A percentile compares a stretch with the other conserved stretches of the same genome.
Evolutionary conservation across 2,329 filamentous ascomycete genomes (phyloP).

Genomic region (Trichoderma brevicompactum): DNA sequence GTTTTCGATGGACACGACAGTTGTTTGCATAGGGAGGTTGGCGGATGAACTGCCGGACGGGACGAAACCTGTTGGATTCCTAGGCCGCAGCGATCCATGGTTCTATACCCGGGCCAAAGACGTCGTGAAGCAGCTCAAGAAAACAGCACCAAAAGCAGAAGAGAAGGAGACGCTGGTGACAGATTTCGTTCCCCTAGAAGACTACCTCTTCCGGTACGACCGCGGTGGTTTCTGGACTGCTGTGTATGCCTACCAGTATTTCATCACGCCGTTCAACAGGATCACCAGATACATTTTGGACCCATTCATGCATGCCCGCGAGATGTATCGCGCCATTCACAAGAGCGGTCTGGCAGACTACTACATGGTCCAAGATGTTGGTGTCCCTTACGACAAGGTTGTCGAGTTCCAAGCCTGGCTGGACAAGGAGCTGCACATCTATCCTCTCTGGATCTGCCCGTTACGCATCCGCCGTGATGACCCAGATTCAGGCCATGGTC

Average conservation of each 20-base stretch:
- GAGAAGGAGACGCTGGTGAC: slow-evolving; percentile 29
- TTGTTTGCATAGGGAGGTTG: slow-evolving; percentile 65
- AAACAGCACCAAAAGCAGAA: slow-evolving; percentile 26
- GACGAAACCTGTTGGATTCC: slow-evolving; percentile 52
- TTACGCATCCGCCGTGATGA: slow-evolving; percentile 50
- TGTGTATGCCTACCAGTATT: slow-evolving; percentile 65
- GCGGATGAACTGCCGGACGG: slow-evolving; percentile 50
- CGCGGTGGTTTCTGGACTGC: slow-evolving; percentile 72
- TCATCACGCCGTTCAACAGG: slow-evolving; percentile 66
- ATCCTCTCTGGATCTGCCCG: slow-evolving; percentile 62
- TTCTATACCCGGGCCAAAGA: slow-evolving; percentile 70
- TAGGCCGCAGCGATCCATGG: slow-evolving; percentile 68
- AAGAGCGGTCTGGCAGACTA: slow-evolving; percentile 62
- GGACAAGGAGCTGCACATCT: slow-evolving; percentile 50
- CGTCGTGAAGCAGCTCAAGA: slow-evolving; percentile 39
- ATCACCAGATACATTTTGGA: slow-evolving; percentile 65
- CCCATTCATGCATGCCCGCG: slow-evolving; percentile 64
- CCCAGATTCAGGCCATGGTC: slow-evolving; percentile 49
- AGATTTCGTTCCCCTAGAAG: slow-evolving; percentile 62
- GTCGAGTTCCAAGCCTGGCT: slow-evolving; percentile 55
- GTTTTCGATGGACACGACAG: slow-evolving; percentile 58
- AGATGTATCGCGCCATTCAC: slow-evolving; percentile 69
- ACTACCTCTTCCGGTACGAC: slow-evolving; percentile 75
- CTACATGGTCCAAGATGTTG: slow-evolving; percentile 69
- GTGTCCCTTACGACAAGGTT: slow-evolving; percentile 51